Base-by-base conservation (phyloP, 805 yeast species). In the Crinitomyces ghanaensis region DNA sequence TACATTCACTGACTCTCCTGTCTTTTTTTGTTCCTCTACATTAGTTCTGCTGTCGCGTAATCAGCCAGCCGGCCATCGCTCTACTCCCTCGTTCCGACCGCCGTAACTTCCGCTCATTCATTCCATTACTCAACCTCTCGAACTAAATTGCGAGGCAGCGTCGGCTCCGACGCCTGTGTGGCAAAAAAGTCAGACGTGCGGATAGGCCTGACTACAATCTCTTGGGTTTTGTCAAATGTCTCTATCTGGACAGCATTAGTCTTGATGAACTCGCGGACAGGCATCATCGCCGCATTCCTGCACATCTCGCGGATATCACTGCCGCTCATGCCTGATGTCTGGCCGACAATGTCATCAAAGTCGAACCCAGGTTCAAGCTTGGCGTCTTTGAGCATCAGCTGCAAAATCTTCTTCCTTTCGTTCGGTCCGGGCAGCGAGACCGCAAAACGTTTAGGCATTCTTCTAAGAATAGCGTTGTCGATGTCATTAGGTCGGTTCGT, bases 401-500 rank as follows among this genome's bases (percentile, higher is more conserved):
- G 51, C 35, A 91, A 62, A 33, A 88, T 88, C 39, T 77, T 70
- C 29, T 57, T 56, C 31, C 97, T 65, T 53, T 88, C 93, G 5
- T 55, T 62, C 1, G 66, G 54, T 37, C 68, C 66, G 1, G 98
- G 97, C 45, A 79, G 66, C 1, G 70, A 65, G 14, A 91, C 75
- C 2, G 85, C 72, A 54, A 88, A 86, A 34, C 83, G 67, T 55
- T 88, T 88, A 5, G 97, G 96, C 73, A 88, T 67, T 51, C 98
- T 72, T 57, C 98, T 71, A 59, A 91, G 63, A 50, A 88, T 83
- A 2, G 98, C 98, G 40, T 72, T 69, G 51, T 88, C 98, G 28
- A 88, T 88, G 53, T 88, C 98, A 39, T 71, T 70, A 26, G 91
- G 85, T 43, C 98, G 66, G 54, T 88, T 88, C 1, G 98, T 88